Base-by-base conservation (phyloP, 1,139 yeast genomes). In the Nakaseomyces delphensis region DNA sequence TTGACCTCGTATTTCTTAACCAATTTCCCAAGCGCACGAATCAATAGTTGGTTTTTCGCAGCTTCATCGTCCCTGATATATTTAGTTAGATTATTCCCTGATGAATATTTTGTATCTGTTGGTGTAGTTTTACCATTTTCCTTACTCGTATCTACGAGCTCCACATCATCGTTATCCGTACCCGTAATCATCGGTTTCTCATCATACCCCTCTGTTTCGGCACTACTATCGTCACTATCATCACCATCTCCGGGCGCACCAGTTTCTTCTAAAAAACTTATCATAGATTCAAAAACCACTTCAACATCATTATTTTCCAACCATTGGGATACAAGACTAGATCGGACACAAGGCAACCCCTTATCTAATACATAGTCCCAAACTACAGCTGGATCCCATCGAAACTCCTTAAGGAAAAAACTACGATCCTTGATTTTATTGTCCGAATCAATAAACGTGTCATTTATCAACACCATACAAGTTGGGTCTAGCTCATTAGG, bases 21-120 rank as follows among this genome's bases (percentile, higher is more conserved):
- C 55, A 76, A 55, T 39, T 61, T 57, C 4, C 60, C 51, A 24
- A 77, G 59, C 1, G 65, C 53, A 2, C 59, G 54, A 5, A 73
- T 63, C 1, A 71, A 54, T 23, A 48, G 48, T 36, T 59, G 54
- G 44, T 74, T 74, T 8, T 69, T 65, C 13, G 19, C n/a, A 15
- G 6, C 23, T 11, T 24, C 35, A 27, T 21, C 30, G 11, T 28
- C 13, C 30, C 8, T 27, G 15, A 28, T 14, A 36, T 36, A 37
- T 14, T 40, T 36, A 13, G 3, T 8, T 1, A 25, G 28, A 25
- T 25, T 3, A 10, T 10, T 13, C 28, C n/a, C 28, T 13, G 10
- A n/a, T n/a, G n/a, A n/a, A n/a, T n/a, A n/a, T n/a, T n/a, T n/a
- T n/a, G n/a, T n/a, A n/a, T n/a, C n/a, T n/a, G n/a, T n/a, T n/a